Evolutionary conservation across 1,139 yeast genomes (phyloP).

Genomic region (Candida glucosophila): DNA sequence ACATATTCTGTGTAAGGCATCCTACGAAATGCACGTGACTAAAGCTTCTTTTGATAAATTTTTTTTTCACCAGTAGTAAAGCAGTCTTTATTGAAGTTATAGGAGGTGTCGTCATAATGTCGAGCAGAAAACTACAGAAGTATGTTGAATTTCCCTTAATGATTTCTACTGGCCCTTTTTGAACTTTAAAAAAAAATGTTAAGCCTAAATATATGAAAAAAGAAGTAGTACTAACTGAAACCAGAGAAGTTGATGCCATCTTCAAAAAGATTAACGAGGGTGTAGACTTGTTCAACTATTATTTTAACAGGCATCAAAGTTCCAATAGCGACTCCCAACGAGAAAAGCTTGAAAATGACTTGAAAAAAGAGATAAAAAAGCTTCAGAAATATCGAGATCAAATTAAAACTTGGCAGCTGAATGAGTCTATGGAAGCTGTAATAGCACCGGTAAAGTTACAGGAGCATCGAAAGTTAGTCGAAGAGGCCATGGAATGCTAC

Average conservation of each 20-base stretch:
- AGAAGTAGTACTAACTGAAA: slow-evolving; percentile 10
- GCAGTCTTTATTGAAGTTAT: too few species aligned
- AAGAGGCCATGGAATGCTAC: slow-evolving; percentile 43
- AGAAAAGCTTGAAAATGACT: slow-evolving; percentile 86
- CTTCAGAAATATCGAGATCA: slow-evolving; percentile 92
- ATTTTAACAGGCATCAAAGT: slow-evolving; percentile 37
- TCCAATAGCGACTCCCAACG: slow-evolving; percentile 76
- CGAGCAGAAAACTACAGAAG: slow-evolving; percentile 42
- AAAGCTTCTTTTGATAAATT: too few species aligned
- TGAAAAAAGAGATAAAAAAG: slow-evolving; percentile 93
- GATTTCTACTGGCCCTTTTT: not conserved
- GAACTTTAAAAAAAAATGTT: not conserved
- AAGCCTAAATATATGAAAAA: not conserved
- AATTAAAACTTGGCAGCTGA: slow-evolving; percentile 79
- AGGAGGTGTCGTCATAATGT: slow-evolving; percentile 15
- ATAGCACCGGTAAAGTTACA: slow-evolving; percentile 29
- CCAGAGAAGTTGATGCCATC: slow-evolving; percentile 82
- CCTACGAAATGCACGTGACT: too few species aligned
- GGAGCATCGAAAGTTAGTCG: slow-evolving; percentile 34
- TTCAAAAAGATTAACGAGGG: slow-evolving; percentile 94
- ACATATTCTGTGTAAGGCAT: too few species aligned
- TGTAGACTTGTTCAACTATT: slow-evolving; percentile 62
- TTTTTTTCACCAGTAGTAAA: too few species aligned
- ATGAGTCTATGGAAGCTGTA: slow-evolving; percentile 36
- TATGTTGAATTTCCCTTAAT: slow-evolving; percentile 15